Evolutionary conservation across 495 filamentous ascomycete species (phyloP).

Genomic region (Staphylotrichum longicolle): DNA sequence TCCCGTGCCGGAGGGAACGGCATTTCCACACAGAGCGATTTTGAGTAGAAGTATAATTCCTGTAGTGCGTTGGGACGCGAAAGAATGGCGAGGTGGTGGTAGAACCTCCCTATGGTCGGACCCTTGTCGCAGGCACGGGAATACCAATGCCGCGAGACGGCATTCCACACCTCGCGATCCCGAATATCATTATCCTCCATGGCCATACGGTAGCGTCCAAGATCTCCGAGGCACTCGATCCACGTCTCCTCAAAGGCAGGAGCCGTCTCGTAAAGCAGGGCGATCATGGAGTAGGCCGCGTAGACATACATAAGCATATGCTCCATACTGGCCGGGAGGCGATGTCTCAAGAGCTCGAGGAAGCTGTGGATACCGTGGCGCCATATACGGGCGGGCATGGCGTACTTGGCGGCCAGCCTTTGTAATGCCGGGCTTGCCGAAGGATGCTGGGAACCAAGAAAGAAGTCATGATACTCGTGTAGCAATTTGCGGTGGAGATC

Average conservation of each 20-base stretch:
- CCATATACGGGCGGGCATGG: slow-evolving; percentile 84
- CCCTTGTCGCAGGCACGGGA: slow-evolving; percentile 68
- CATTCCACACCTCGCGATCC: slow-evolving; percentile 76
- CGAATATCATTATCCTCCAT: slow-evolving; percentile 69
- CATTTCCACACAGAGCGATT: slow-evolving; percentile 47
- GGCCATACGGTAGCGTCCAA: slow-evolving; percentile 66
- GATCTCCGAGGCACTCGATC: slow-evolving; percentile 86
- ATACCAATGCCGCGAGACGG: slow-evolving; percentile 78
- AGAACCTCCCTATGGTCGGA: slow-evolving; percentile 69
- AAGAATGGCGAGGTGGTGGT: slow-evolving; percentile 82
- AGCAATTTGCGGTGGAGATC: slow-evolving; percentile 67
- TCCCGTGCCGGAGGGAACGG: slow-evolving; percentile 64
- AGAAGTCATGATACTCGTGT: slow-evolving; percentile 76
- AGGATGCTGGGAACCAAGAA: slow-evolving; percentile 73
- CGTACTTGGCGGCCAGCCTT: slow-evolving; percentile 64
- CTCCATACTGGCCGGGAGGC: slow-evolving; percentile 67
- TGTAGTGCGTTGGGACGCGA: slow-evolving; percentile 69
- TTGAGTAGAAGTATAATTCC: slow-evolving; percentile 71
- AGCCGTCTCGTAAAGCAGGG: slow-evolving; percentile 72
- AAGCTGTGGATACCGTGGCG: slow-evolving; percentile 61
- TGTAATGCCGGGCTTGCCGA: slow-evolving; percentile 59
- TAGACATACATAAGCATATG: slow-evolving; percentile 82
- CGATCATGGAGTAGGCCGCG: slow-evolving; percentile 78
- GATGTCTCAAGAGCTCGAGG: slow-evolving; percentile 67
- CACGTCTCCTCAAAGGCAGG: slow-evolving; percentile 77